Conservation (phyloP, 1,284 basidiomycete genomes). For the Golubevia sp. region DNA sequence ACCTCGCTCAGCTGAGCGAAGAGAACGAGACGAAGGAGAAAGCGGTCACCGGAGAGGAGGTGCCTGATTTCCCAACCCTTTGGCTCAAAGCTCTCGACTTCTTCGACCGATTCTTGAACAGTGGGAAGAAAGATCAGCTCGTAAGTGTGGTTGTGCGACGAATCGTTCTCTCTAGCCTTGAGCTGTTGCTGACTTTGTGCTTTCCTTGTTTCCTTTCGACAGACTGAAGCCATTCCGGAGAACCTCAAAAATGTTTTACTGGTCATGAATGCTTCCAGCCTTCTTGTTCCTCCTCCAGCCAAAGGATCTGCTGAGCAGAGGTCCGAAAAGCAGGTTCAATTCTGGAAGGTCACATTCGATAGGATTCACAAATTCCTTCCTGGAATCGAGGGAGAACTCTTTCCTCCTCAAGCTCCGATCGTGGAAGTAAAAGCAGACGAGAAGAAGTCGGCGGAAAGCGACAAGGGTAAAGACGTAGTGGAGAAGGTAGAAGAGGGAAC, state of each 20-base stretch:
- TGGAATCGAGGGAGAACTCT: conserved; percentile 35
- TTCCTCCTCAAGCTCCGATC: conserved; percentile 7
- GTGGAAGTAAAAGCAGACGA: not conserved
- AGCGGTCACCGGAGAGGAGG: not conserved
- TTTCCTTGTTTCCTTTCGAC: not conserved
- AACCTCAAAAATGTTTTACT: conserved; percentile 56
- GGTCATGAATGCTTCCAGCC: conserved; percentile 41
- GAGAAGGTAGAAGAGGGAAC: no score
- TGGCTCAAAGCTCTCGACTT: conserved; percentile 44
- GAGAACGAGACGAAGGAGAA: not conserved
- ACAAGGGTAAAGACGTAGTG: no score
- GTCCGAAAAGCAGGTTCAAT: not conserved
- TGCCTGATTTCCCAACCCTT: conserved; percentile 25
- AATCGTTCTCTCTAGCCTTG: not conserved
- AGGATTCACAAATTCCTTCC: conserved; percentile 36
- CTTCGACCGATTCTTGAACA: conserved; percentile 43
- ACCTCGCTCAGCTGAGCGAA: conserved; percentile 21
- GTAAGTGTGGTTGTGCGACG: no score
- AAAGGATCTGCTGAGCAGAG: not conserved
- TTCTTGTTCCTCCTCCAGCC: conserved; percentile 20
- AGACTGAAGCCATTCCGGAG: conserved; percentile 49
- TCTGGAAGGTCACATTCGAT: not conserved
- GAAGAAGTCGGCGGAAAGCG: no score
- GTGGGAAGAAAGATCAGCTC: conserved; percentile 18
- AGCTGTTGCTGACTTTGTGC: conserved; percentile 4